Conservation (phyloP, 1,284 basidiomycete genomes). For the Papiliotrema laurentii region DNA sequence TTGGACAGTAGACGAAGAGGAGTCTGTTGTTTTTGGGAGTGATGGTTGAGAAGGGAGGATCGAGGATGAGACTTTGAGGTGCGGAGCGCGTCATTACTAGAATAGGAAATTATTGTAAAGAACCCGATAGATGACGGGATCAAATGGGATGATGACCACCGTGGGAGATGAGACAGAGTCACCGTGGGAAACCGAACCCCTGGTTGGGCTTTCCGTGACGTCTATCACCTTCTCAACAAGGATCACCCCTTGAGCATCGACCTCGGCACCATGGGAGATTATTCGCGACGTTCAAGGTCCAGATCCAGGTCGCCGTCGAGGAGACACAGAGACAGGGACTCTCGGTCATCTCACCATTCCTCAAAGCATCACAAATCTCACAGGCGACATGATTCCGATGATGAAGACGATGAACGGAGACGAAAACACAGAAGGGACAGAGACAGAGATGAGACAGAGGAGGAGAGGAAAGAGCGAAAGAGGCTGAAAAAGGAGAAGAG, state of each 20-base stretch:
- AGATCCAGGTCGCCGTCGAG: slow-evolving; percentile 15
- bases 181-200: neutral
- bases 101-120: neutral
- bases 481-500: slow-evolving; percentile 35
- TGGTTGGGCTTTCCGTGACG: neutral
- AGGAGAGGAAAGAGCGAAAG: slow-evolving; percentile 44
- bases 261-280: slow-evolving; percentile 1
- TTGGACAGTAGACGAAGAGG: neutral
- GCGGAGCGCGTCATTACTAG: neutral
- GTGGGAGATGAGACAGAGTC: neutral
- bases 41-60: neutral
- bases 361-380: slow-evolving; percentile 10
- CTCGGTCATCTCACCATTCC: slow-evolving; percentile 9
- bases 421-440: slow-evolving; percentile 20
- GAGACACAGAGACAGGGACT: slow-evolving; percentile 16
- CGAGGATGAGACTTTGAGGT: neutral
- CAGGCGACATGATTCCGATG: slow-evolving; percentile 8
- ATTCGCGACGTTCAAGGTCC: slow-evolving; percentile 4
- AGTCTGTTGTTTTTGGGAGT: neutral
- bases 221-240: no score
- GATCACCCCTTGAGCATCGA: no score
- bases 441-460: slow-evolving; percentile 50
- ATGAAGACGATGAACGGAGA: slow-evolving; percentile 12
- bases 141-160: neutral
- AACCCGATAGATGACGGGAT: neutral